These are phyloP conservation scores for Penicillium cosmopolitanum DNA, from an alignment of 495 filamentous ascomycete species.

Conservation along the genomic window DNA sequence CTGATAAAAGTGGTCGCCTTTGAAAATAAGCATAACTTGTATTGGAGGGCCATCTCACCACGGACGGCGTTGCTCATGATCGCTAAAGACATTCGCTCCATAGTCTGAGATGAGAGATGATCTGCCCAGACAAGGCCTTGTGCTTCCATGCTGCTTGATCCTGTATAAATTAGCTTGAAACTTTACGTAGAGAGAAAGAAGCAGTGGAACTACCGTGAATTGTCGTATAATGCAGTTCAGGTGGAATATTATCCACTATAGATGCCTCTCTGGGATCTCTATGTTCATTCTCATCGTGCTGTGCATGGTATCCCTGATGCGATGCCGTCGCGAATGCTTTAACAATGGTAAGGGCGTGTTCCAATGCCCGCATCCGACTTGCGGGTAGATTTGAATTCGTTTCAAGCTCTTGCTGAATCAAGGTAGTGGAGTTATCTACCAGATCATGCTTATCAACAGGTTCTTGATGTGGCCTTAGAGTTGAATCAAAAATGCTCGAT, in stretches of 20 bases:
- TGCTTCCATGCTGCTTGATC: background rate
- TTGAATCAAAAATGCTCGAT: background rate
- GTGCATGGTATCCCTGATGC: background rate
- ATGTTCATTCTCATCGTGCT: background rate
- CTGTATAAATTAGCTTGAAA: background rate
- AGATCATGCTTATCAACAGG: background rate
- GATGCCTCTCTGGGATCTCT: background rate
- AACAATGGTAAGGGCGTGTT: background rate
- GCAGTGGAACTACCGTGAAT: background rate
- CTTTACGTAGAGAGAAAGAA: background rate
- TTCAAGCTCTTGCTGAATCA: conserved; percentile 1
- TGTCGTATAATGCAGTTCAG: background rate
- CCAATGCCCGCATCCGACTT: background rate
- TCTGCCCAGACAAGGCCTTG: background rate
- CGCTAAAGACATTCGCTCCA: background rate
- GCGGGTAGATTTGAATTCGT: background rate
- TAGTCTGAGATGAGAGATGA: conserved; percentile 1
- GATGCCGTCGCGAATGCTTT: conserved; percentile 2
- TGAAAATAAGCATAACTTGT: background rate
- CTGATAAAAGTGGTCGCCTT: background rate
- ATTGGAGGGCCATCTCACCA: background rate
- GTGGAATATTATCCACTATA: background rate
- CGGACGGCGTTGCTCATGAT: background rate
- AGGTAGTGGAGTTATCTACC: background rate
- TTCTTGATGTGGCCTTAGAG: background rate